Evolutionary conservation across 2,329 filamentous ascomycete species (phyloP).

Genomic region (Fusarium sterilihyphosum): DNA sequence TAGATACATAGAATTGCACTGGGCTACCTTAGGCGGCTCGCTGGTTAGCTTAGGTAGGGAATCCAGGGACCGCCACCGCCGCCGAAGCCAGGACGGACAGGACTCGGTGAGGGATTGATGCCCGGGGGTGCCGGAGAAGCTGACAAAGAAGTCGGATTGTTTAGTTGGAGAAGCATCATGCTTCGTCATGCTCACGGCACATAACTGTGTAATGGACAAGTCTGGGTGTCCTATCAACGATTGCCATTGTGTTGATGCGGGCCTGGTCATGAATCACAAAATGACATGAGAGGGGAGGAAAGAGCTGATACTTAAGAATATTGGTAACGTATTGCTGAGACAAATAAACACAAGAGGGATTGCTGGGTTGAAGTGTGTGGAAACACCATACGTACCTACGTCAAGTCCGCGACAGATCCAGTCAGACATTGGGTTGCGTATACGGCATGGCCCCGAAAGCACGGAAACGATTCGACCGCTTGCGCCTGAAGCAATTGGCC

Average conservation of each 20-base stretch:
- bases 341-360: background rate
- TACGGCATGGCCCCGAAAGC: constrained; percentile 16
- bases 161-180: constrained; percentile 30
- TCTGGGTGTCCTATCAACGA: constrained; percentile 3
- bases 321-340: constrained; percentile 18
- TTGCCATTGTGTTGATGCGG: background rate
- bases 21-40: background rate
- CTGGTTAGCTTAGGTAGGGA: background rate
- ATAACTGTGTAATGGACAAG: background rate
- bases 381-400: constrained; percentile 25
- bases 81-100: constrained; percentile 30
- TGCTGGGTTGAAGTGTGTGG: constrained; percentile 21
- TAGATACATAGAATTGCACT: background rate
- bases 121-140: constrained; percentile 37
- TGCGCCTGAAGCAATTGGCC: constrained; percentile 15
- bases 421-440: constrained; percentile 19
- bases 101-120: constrained; percentile 40
- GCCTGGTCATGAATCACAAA: constrained; percentile 5
- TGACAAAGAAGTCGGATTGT: constrained; percentile 33
- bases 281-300: background rate
- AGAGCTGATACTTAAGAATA: constrained; percentile 21
- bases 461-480: constrained; percentile 28
- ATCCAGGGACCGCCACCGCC: constrained; percentile 33
- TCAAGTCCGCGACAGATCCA: constrained; percentile 32
- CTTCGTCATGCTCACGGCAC: constrained; percentile 39